A percentile compares a stretch with the other conserved stretches of the same genome.
phyloP scores from a whole-genome alignment of 2,329 filamentous ascomycete species.

The Aspergillus texensis region DNA sequence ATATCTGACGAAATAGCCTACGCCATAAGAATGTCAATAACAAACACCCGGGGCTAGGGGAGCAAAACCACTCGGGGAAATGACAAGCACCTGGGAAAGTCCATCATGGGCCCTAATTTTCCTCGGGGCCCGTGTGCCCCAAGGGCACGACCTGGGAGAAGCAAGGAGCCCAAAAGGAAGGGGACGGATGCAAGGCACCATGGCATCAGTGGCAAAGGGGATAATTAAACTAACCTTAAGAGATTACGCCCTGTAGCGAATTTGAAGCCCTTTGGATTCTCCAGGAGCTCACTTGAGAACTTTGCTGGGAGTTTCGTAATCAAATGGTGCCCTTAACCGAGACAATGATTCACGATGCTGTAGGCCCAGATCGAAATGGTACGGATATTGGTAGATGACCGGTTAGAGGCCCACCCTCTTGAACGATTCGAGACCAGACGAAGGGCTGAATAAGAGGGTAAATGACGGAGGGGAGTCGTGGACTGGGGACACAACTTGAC shows the following conservation, averaged over 20 bases:
- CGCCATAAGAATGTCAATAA: slow-evolving; percentile 35
- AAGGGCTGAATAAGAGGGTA: slow-evolving; percentile 7
- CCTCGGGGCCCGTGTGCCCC: slow-evolving; percentile 27
- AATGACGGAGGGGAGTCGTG: slow-evolving; percentile 8
- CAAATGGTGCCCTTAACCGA: slow-evolving; percentile 27
- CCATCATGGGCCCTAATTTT: slow-evolving; percentile 27
- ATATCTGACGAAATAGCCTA: slow-evolving; percentile 27
- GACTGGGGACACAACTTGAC: slow-evolving; percentile 13
- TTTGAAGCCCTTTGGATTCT: slow-evolving; percentile 4
- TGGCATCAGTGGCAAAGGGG: slow-evolving; percentile 25
- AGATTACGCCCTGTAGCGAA: slow-evolving; percentile 14
- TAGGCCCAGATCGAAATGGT: slow-evolving; percentile 16
- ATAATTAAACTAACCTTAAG: slow-evolving; percentile 35
- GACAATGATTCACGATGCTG: slow-evolving; percentile 28
- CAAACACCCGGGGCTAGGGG: slow-evolving; percentile 29
- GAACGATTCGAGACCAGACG: slow-evolving; percentile 11
- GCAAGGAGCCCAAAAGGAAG: slow-evolving; percentile 36
- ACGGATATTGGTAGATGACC: slow-evolving; percentile 15
- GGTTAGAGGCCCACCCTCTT: slow-evolving; percentile 18
- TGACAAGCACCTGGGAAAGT: slow-evolving; percentile 26
- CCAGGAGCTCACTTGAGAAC: slow-evolving; percentile 14
- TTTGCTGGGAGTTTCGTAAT: slow-evolving; percentile 14
- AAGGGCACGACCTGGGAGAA: slow-evolving; percentile 31
- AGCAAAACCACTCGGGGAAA: slow-evolving; percentile 26
- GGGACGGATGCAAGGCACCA: slow-evolving; percentile 40